Base-by-base conservation (phyloP, 2,329 filamentous ascomycete species). In the Lasiodiplodia hormozganensis region DNA sequence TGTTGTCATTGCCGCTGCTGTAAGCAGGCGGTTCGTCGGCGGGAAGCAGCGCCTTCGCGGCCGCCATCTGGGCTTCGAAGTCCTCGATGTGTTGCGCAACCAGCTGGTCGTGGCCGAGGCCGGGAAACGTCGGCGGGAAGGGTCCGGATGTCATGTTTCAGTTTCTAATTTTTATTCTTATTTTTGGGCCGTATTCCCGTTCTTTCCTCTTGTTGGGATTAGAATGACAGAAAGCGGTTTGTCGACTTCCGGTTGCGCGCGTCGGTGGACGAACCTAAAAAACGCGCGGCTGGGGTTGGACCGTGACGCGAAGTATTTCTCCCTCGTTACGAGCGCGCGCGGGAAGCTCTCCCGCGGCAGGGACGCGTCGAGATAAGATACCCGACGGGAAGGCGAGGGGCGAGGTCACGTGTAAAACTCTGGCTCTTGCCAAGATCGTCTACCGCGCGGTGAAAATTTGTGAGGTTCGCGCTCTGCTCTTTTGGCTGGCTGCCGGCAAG, bases 11-110 rank as follows among this genome's bases (percentile, higher is more conserved):
- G 52, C 2, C 28, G 28, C 5, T 31, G 52, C 23, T n/a, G 52
- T 25, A 54, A 4, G 52, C 14, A 16, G 52, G 23, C 25, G 54
- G 54, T 10, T 47, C 43, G 3, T 21, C 43, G 43, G 0, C 43
- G 7, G 25, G 16, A 12, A 34, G 58, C 23, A 49, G 40, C 25
- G 31, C 25, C 38, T 31, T 47, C n/a, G 58, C 58, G 25, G 40
- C 58, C 6, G 53, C 43, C 52, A 67, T 56, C 53, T 67, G 64
- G 25, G 53, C 65, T n/a, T 67, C 65, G 40, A 53, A 67, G 28
- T 60, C 43, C 34, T 67, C 65, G 23, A 67, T 60, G 54, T 14
- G 38, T 36, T 67, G 65, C 3, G 65, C 56, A 2, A 23, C n/a
- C 3, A n/a, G n/a, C 3, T 21, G 25, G 53, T n/a, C 40, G 54